Base-by-base conservation (phyloP, 148 eudicot genomes). In the Silene conica region DNA sequence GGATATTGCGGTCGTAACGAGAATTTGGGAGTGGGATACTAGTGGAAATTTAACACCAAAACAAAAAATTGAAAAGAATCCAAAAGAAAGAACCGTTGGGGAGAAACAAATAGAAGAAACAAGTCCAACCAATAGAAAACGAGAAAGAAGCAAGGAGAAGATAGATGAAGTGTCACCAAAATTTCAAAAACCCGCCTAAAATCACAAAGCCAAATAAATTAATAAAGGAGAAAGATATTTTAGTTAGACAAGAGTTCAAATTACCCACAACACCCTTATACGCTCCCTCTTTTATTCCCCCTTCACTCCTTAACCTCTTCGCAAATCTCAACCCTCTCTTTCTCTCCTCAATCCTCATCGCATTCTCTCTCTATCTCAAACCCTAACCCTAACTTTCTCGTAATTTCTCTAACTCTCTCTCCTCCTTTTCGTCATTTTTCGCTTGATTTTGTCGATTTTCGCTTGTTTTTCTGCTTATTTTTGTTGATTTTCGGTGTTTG, bases 301-400 rank as follows among this genome's bases (percentile, higher is more conserved):
- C 72, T 16, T 38, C 34, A 31, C 34, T 73, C 55, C 8, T 54
- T 22, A 12, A 31, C 34, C 34, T 9, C 43, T 38, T 38, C 43
- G 7, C 43, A 38, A 34, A 38, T 38, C 43, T 38, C 43, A 38
- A 38, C 43, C 22, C 21, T 8, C 25, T 69, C 78, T 45, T 73
- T 73, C 19, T 23, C 10, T 16, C 54, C 15, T 48, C 38, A 56
- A 6, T 16, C 54, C 15, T 48, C 38, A 56, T 28, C 60, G 10
- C 41, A 12, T 57, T 11, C 23, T 3, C 69, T 65, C 83, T 70
- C 65, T 54, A 31, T 21, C 15, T 50, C 59, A 74, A 78, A 72
- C 79, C 79, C 82, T 75, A 82, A 78, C 78, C 79, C 82, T 71
- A 69, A 13, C 58, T 25, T 38, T 64, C 31, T 60, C 63, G 72